Evolutionary conservation across 2,329 filamentous ascomycete species (phyloP), one percentile per base, ranked within the genome.

Genomic region (Aotearoamyces nothofagi): DNA sequence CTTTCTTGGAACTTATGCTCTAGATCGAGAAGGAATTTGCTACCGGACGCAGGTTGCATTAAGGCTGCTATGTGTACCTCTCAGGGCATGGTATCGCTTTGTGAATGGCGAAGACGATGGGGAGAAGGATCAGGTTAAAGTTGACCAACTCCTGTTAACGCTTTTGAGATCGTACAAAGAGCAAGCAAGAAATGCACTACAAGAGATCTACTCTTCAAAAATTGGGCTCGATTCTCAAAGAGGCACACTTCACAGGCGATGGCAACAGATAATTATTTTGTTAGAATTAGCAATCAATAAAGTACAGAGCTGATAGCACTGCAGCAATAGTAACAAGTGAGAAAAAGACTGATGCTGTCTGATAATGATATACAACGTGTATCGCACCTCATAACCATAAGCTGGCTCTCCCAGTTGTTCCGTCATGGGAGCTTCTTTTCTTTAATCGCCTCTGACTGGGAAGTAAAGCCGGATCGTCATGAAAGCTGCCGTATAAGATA

Each of bases 41-140:
- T 62, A 70, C 42, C 51, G 66, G 10, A 69, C 67, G 2, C 59
- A 70, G 41, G 61, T 67, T 8, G 67, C 63, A 4, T 39, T 69
- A 26, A 44, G 66, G 26, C 31, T 57, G 23, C 19, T 61, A 15
- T 44, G 33, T 27, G 30, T 58, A 32, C 33, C 50, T 1, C 28
- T 47, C 2, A 39, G 47, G 6, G 49, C 53, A 43, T 69, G 64
- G 62, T 45, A 49, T 29, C 43, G 54, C 19, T 60, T 69, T 23
- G 56, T 66, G 1, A 53, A n/a, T 20, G 55, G 55, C 3, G 41
- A 49, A 4, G 60, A 62, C 29, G 63, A 61, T 28, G 61, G 58
- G 4, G 53, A 56, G 35, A 45, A 37, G 9, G 57, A 61, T 31
- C 54, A 61, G 37, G 38, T 17, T 5, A 42, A 43, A 15, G 59